Conservation (phyloP, 495 filamentous ascomycete species). For the Astrocystis sublimbata region DNA sequence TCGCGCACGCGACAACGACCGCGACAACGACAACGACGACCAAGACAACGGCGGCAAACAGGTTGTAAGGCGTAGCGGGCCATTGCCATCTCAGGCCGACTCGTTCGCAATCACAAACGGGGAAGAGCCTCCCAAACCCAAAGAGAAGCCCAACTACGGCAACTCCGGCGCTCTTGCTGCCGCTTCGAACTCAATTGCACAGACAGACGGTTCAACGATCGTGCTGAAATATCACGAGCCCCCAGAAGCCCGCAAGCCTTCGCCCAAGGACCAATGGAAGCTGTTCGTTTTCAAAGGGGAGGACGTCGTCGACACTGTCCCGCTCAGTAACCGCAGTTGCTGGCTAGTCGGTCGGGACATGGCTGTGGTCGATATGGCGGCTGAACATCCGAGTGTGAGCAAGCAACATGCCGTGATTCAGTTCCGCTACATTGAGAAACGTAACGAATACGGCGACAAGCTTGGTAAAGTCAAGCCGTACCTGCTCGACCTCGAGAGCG, state of each 20-base stretch:
- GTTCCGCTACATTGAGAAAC: conserved; percentile 80
- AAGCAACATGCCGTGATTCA: conserved; percentile 96
- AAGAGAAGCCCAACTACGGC: conserved; percentile 85
- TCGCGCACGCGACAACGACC: conserved; percentile 22
- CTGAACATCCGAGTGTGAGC: conserved; percentile 88
- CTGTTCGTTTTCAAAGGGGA: conserved; percentile 90
- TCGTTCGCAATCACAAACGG: conserved; percentile 61
- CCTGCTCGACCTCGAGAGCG: conserved; percentile 89
- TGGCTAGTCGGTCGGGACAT: conserved; percentile 87
- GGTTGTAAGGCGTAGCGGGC: conserved; percentile 48
- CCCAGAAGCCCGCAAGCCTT: conserved; percentile 84
- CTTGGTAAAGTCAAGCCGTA: conserved; percentile 84
- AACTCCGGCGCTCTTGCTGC: conserved; percentile 81
- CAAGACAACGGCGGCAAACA: conserved; percentile 23
- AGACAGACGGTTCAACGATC: conserved; percentile 65
- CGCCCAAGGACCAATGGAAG: conserved; percentile 76
- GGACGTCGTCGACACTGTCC: conserved; percentile 76
- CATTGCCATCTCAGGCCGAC: conserved; percentile 69
- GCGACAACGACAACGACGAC: conserved; percentile 19
- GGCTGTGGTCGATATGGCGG: conserved; percentile 75
- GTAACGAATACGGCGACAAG: conserved; percentile 82
- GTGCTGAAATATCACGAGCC: conserved; percentile 97
- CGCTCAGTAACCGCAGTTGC: conserved; percentile 72
- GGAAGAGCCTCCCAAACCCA: conserved; percentile 59
- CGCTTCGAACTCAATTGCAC: conserved; percentile 78